Base-by-base conservation (phyloP, 2,329 filamentous ascomycete genomes). In the Aspergillus thermomutatus region DNA sequence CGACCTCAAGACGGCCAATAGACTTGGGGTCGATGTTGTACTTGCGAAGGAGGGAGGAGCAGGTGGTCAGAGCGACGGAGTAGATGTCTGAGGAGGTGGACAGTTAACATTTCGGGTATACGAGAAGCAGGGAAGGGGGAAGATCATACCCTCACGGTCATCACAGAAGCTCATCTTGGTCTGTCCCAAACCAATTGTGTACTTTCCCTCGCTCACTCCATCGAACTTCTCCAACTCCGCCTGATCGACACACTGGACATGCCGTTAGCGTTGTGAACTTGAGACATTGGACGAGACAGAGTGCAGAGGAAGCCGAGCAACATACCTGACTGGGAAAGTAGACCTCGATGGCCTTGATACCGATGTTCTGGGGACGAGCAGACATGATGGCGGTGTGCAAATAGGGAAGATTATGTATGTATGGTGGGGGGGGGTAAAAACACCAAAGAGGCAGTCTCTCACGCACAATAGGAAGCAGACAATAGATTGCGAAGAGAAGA, bases 111-210 rank as follows among this genome's bases (percentile, higher is more conserved):
- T 23, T 6, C 11, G 11, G 27, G 47, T 21, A 17, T 52, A 9
- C 31, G 1, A 40, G 19, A 23, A 49, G n/a, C 17, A 40, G 21
- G 21, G 19, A 14, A 11, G 41, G 21, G 55, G 25, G 8, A 40
- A 31, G 4, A 43, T 60, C 80, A 76, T 75, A 92, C 90, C 90
- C 81, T 94, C 90, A 72, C 89, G 87, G 72, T 94, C 90, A 77
- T 94, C 90, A 75, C 90, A 93, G 80, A 94, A 94, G 82, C 87
- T 88, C 90, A 94, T 94, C 80, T 90, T 91, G 73, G 89, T 93
- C 83, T 94, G 90, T 69, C 90, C 90, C 56, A 94, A 87, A 75
- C 90, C 90, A 79, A 94, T 93, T 71, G 90, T 94, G 83, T 94
- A 94, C 80, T 94, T 94, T 66, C 90, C 90, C 56, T 86, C 75